Evolutionary conservation across 306 rosid species (phyloP).

Genomic region (Delonix regia): DNA sequence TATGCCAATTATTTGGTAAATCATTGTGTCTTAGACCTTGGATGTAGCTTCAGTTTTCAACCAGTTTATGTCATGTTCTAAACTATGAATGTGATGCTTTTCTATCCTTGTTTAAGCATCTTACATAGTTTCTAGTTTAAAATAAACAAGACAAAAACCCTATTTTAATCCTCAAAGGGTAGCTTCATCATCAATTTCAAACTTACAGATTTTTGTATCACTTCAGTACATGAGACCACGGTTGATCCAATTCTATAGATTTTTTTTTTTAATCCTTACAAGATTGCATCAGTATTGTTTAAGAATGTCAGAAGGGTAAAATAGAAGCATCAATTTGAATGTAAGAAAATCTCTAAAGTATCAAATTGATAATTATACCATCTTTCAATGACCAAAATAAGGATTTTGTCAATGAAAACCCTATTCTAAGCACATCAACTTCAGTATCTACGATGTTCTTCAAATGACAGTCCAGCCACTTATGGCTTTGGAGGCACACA

Average conservation of each 20-base stretch:
- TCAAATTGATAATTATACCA: background rate
- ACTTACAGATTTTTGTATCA: background rate
- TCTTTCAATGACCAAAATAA: background rate
- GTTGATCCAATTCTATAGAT: background rate
- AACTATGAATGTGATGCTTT: background rate
- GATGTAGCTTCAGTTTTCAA: conserved; percentile 7
- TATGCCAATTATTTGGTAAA: background rate
- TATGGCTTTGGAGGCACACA: background rate
- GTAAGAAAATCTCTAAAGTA: background rate
- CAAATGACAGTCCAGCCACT: background rate
- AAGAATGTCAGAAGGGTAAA: background rate
- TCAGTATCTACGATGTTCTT: background rate
- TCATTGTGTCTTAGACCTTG: conserved; percentile 1
- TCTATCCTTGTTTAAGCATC: conserved; percentile 20
- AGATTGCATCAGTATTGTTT: background rate
- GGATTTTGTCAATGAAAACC: background rate
- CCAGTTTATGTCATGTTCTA: conserved; percentile 4
- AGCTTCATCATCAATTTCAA: too few species aligned
- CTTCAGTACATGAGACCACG: background rate
- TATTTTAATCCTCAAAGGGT: background rate
- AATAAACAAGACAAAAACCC: background rate
- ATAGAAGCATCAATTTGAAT: too few species aligned
- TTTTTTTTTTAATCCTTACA: background rate
- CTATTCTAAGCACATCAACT: background rate
- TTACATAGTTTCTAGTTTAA: background rate